phyloP scores from a whole-genome alignment of 78 protist genomes.

The Trichosphaerium sp. region DNA sequence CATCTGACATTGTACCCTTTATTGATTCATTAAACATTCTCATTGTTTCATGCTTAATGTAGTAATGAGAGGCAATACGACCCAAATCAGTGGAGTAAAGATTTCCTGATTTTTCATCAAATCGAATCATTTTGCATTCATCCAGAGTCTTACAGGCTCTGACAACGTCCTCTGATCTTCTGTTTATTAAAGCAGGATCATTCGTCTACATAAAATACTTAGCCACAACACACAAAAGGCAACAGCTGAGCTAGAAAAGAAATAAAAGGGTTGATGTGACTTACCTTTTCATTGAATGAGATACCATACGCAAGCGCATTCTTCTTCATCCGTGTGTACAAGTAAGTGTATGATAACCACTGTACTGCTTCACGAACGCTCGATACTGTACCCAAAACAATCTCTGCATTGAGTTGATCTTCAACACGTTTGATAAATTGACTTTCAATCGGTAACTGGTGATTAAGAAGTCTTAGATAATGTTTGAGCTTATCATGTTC shows the following conservation, averaged over 20 bases:
- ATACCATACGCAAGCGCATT: constrained; percentile 91
- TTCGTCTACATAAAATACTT: background rate
- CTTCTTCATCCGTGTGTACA: constrained; percentile 76
- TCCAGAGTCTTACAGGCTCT: constrained; percentile 60
- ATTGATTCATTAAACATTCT: constrained; percentile 43
- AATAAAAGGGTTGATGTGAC: background rate
- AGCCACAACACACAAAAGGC: background rate
- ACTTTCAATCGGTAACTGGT: constrained; percentile 79
- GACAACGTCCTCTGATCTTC: constrained; percentile 27
- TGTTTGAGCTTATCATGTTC: constrained; percentile 60
- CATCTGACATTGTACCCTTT: constrained; percentile 27
- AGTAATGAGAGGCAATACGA: constrained; percentile 83
- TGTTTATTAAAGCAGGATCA: constrained; percentile 51
- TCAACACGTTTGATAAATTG: constrained; percentile 36
- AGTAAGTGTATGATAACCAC: constrained; percentile 94
- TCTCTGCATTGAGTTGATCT: constrained; percentile 93
- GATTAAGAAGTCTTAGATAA: constrained; percentile 58
- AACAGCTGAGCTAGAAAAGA: background rate
- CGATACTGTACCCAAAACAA: constrained; percentile 93
- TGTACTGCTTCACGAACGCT: constrained; percentile 74
- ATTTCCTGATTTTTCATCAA: constrained; percentile 47
- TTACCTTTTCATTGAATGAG: constrained; percentile 3
- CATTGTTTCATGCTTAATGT: constrained; percentile 70
- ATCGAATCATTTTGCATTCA: constrained; percentile 70
- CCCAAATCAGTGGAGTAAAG: constrained; percentile 62